A percentile compares a stretch with the other conserved stretches of the same genome.
These are phyloP conservation scores for Alternaria sp. DNA, from an alignment of 2,329 filamentous ascomycete genomes.

Conservation along the genomic window DNA sequence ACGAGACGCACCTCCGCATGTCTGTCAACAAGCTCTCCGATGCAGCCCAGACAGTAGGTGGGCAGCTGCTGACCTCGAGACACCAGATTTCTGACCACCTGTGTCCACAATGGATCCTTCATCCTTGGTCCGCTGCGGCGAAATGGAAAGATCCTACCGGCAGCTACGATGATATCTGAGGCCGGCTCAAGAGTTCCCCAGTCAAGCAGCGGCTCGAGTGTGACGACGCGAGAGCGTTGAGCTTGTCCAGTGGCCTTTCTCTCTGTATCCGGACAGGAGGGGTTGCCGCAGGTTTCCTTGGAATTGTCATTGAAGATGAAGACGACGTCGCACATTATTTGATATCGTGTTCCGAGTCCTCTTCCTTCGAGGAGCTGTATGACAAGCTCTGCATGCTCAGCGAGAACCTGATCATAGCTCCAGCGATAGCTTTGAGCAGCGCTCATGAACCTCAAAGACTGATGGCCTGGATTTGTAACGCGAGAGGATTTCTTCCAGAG, in stretches of 20 bases:
- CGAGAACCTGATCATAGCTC: neutral
- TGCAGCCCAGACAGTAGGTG: slow-evolving; percentile 19
- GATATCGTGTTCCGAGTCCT: neutral
- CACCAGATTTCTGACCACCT: neutral
- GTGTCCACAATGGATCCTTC: slow-evolving; percentile 14
- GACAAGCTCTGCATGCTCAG: slow-evolving; percentile 4
- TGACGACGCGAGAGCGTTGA: neutral
- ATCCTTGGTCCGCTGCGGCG: slow-evolving; percentile 16
- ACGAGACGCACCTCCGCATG: neutral
- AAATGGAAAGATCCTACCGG: slow-evolving; percentile 10
- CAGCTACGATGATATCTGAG: neutral
- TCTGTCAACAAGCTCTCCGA: slow-evolving; percentile 13
- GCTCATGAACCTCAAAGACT: neutral
- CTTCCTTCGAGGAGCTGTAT: neutral
- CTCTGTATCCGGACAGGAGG: neutral
- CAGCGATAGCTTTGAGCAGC: neutral
- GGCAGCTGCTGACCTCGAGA: neutral
- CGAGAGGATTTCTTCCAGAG: slow-evolving; percentile 11
- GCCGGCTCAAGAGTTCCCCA: slow-evolving; percentile 15
- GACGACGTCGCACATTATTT: neutral
- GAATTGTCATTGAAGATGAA: slow-evolving; percentile 5
- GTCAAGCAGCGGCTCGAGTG: slow-evolving; percentile 16
- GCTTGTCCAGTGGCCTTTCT: neutral
- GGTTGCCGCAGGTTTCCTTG: neutral
- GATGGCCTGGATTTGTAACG: neutral